Base-by-base conservation (phyloP, 2,329 filamentous ascomycete genomes). In the Cercospora zeina region DNA sequence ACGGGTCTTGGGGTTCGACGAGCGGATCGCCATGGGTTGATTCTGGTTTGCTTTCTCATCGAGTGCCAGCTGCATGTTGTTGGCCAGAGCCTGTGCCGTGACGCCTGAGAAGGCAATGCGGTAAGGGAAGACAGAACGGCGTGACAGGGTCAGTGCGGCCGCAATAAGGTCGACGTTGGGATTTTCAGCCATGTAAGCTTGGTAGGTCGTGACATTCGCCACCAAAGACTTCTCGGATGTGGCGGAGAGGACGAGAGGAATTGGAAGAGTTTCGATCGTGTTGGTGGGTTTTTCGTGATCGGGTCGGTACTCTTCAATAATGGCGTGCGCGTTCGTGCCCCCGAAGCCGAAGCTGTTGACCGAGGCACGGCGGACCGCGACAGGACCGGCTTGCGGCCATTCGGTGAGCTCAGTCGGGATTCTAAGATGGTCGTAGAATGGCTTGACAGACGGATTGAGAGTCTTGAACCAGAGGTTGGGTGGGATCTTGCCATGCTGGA, bases 401-500 rank as follows among this genome's bases (percentile, higher is more conserved):
- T 31, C n/a, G n/a, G 10, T 27, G n/a, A 49, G 45, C 24, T 39
- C 19, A 8, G 53, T 58, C 11, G 62, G 59, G 10, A 70, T 51
- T 9, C 56, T 13, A 4, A 70, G 39, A 39, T 65, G 61, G 13
- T 53, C n/a, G 31, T 62, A 59, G 19, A 62, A 59, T 7, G 64
- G 61, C 9, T 54, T 61, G 0, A 84, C 58, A 4, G 53, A 36
- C 1, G 64, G 66, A 47, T 67, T 70, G 4, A 65, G 37, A n/a
- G 62, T 59, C 11, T 66, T 57, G 36, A 73, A 69, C 14, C 67
- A 61, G 47, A 70, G 63, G n/a, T 71, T 36, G 8, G 31, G 58
- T 3, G 58, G 36, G 31, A 47, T 54, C 13, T 36, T 30, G 19
- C 31, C 49, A 24, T 59, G 19, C 30, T 59, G 30, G 19, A 62